A percentile compares a stretch with the other conserved stretches of the same genome.
These are phyloP conservation scores for Penicillium roqueforti DNA, from an alignment of 495 filamentous ascomycete genomes.

Conservation along the genomic window DNA sequence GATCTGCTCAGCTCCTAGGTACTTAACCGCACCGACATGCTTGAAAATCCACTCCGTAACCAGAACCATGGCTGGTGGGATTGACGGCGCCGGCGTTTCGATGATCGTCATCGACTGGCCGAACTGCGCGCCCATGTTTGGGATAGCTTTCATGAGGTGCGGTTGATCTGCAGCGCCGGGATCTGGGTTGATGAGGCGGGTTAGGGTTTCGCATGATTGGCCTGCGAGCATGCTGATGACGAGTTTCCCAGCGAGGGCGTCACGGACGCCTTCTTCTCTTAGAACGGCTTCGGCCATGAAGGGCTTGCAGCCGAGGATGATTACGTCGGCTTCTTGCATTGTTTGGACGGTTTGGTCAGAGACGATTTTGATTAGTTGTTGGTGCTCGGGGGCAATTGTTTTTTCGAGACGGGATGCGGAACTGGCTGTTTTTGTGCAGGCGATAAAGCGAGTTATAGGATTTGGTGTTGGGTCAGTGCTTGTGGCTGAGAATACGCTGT, in stretches of 20 bases:
- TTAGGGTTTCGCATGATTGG: conserved; percentile 63
- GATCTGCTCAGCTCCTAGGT: conserved; percentile 24
- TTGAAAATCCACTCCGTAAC: conserved; percentile 26
- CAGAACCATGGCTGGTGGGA: conserved; percentile 14
- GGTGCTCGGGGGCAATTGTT: conserved; percentile 8
- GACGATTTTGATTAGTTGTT: conserved; percentile 16
- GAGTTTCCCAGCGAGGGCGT: conserved; percentile 63
- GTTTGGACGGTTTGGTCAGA: conserved; percentile 20
- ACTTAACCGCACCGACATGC: conserved; percentile 33
- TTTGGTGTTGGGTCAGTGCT: not conserved
- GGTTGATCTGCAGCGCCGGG: conserved; percentile 9
- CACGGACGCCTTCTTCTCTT: conserved; percentile 18
- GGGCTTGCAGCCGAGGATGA: conserved; percentile 37
- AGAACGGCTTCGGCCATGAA: conserved; percentile 34
- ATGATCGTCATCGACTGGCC: conserved; percentile 35
- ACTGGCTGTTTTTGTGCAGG: conserved; percentile 26
- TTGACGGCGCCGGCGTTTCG: conserved; percentile 15
- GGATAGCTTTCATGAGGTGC: conserved; percentile 32
- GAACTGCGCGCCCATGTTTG: conserved; percentile 35
- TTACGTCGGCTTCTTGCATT: conserved; percentile 29
- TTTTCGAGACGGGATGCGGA: conserved; percentile 23
- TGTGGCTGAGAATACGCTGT: conserved; percentile 23
- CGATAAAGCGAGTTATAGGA: conserved; percentile 24
- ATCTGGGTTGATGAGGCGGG: conserved; percentile 47
- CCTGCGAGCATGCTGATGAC: conserved; percentile 83